Percentiles rank a stretch among this genome's conserved stretches.
phyloP scores from a whole-genome alignment of 1,284 basidiomycete genomes.

The Irpex sp. region DNA sequence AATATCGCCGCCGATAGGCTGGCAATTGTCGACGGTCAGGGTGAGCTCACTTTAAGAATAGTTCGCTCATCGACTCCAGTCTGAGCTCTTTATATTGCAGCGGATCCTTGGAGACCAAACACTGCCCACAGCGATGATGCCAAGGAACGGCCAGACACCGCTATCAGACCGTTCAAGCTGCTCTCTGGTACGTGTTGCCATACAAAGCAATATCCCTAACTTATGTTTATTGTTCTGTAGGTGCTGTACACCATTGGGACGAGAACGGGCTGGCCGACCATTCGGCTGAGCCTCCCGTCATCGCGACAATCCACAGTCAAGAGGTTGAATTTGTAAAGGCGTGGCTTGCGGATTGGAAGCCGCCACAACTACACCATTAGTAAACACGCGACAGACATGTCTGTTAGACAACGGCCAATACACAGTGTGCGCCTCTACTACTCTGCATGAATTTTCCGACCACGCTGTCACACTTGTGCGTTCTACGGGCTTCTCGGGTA shows the following conservation, averaged over 20 bases:
- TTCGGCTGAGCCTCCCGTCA: conserved; percentile 69
- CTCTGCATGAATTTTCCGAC: neutral
- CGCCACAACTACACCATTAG: neutral
- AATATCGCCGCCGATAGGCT: conserved; percentile 68
- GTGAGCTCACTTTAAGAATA: conserved; percentile 30
- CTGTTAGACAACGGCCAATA: neutral
- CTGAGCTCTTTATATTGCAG: neutral
- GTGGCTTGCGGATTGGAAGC: conserved; percentile 72
- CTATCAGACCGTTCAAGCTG: conserved; percentile 75
- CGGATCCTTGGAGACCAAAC: conserved; percentile 88
- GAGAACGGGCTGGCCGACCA: conserved; percentile 73
- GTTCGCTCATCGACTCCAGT: neutral
- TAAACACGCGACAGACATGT: neutral
- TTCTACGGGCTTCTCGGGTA: neutral
- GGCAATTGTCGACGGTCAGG: conserved; percentile 84
- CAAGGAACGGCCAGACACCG: conserved; percentile 61
- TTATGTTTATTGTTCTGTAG: conserved; percentile 30
- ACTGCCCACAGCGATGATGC: conserved; percentile 81
- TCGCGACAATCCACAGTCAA: conserved; percentile 76
- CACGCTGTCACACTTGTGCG: neutral
- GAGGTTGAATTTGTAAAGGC: conserved; percentile 81
- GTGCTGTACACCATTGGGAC: conserved; percentile 88
- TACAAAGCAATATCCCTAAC: no score
- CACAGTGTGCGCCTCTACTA: neutral
- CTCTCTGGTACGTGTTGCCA: conserved; percentile 56